Evolutionary conservation across 2,329 filamentous ascomycete species (phyloP), one percentile per base, ranked within the genome.

Genomic region (Colletotrichum gloeosporioides): DNA sequence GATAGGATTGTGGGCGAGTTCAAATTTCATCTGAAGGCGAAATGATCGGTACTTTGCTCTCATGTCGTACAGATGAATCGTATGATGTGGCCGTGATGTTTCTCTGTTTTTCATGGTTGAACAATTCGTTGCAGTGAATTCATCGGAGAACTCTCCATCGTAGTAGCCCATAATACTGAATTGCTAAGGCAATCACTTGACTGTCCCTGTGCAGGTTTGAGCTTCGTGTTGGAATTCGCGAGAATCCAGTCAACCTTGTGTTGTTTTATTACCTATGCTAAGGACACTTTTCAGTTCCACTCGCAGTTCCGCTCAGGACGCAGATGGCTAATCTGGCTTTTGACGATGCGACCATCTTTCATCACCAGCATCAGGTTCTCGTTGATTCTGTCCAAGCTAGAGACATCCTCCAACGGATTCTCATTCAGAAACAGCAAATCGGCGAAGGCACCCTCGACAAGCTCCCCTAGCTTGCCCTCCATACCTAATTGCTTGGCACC

Each of bases 81-180:
- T 4, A 5, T 39, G 4, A 1, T 9, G 15, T 39, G 2, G 4
- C 1, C 7, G 18, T 39, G 7, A 39, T 2, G 3, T 39, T 39
- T 39, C 8, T 18, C 15, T 18, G 8, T 39, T 18, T 16, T 39
- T 18, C 36, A 18, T 36, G 34, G 1, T 36, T 36, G 3, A 8
- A 36, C 16, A 16, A 36, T 16, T 16, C 15, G 8, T 36, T 36
- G 7, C 15, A 36, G 15, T 39, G 34, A 39, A 16, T 8, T 39
- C 8, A 18, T 18, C 16, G 36, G 16, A 39, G 4, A 39, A 8
- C 36, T 39, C 36, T 39, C 16, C 4, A 39, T 18, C 16, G 1
- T 18, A 39, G 8, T 18, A 5, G 16, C 6, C 1, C 32, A 9
- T 39, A 15, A 16, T 39, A 16, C 36, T 8, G 36, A 9, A 9